Conservation (phyloP, 768 basidiomycete genomes). For the Lactarius tabidus region DNA sequence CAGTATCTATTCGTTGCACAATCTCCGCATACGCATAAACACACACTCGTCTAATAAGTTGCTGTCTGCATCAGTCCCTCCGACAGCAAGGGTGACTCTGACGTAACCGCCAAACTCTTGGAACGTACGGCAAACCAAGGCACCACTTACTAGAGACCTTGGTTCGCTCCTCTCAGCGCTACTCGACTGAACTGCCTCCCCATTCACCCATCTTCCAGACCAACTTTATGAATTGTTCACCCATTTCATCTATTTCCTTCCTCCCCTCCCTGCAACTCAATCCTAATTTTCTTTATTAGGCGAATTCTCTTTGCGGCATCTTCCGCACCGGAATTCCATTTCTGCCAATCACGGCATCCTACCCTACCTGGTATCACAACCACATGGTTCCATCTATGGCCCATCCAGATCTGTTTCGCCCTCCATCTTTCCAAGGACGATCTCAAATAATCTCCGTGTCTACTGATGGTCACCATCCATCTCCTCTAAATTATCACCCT, state of each 20-base stretch:
- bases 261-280: slow-evolving; percentile 6
- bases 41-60: slow-evolving; percentile 24
- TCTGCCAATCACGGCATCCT: slow-evolving; percentile 16
- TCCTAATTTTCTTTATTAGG: slow-evolving; percentile 11
- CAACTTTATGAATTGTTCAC: not conserved
- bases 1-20: slow-evolving; percentile 30
- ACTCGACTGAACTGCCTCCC: slow-evolving; percentile 10
- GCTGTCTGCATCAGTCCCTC: slow-evolving; percentile 26
- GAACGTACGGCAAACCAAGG: slow-evolving; percentile 9
- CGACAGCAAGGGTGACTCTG: slow-evolving; percentile 18
- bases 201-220: not conserved
- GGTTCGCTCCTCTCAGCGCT: slow-evolving; percentile 21
- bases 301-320: slow-evolving; percentile 15
- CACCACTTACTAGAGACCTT: slow-evolving; percentile 3
- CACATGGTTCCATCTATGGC: slow-evolving; percentile 19
- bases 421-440: slow-evolving; percentile 13
- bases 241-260: not conserved
- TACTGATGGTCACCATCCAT: slow-evolving; percentile 15
- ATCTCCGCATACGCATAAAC: slow-evolving; percentile 43
- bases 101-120: slow-evolving; percentile 21
- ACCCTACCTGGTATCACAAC: slow-evolving; percentile 19
- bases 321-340: slow-evolving; percentile 16
- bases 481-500: not conserved
- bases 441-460: slow-evolving; percentile 20
- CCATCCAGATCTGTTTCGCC: slow-evolving; percentile 18